Conservation (phyloP, 805 yeast genomes). For the Torulaspora microellipsoides region DNA sequence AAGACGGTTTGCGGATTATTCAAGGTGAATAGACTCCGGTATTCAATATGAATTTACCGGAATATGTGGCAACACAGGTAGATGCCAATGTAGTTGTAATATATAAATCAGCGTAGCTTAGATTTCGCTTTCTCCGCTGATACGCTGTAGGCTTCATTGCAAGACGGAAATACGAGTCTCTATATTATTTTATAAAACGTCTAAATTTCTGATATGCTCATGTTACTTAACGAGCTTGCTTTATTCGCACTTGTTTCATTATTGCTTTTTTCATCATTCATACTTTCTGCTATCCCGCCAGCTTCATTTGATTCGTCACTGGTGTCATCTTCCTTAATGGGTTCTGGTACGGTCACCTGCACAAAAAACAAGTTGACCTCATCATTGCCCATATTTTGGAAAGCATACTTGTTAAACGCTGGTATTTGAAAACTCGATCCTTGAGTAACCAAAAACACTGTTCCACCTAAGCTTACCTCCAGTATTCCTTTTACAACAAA, state of each 20-base stretch:
- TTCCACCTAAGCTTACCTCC: conserved; percentile 60
- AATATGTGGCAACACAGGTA: no score
- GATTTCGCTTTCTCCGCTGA: no score
- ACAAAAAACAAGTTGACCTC: conserved; percentile 69
- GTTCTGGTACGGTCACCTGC: conserved; percentile 43
- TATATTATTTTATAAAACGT: not conserved
- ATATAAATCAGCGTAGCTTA: not conserved
- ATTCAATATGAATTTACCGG: no score
- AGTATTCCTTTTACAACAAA: conserved; percentile 67
- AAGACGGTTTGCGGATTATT: no score
- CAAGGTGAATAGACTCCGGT: no score
- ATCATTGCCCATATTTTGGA: conserved; percentile 55
- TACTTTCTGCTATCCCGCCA: not conserved
- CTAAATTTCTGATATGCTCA: conserved; percentile 20
- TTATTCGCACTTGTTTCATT: not conserved
- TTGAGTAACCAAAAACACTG: conserved; percentile 53
- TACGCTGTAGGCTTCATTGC: no score
- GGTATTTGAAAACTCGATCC: conserved; percentile 86
- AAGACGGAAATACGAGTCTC: not conserved
- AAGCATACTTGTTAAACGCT: conserved; percentile 64
- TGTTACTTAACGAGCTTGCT: conserved; percentile 15
- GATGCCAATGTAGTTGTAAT: conserved; percentile 5
- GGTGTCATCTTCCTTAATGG: not conserved
- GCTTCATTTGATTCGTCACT: not conserved
- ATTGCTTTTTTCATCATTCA: not conserved